Conservation (phyloP, 2,329 filamentous ascomycete genomes). For the Ascochyta pisi region DNA sequence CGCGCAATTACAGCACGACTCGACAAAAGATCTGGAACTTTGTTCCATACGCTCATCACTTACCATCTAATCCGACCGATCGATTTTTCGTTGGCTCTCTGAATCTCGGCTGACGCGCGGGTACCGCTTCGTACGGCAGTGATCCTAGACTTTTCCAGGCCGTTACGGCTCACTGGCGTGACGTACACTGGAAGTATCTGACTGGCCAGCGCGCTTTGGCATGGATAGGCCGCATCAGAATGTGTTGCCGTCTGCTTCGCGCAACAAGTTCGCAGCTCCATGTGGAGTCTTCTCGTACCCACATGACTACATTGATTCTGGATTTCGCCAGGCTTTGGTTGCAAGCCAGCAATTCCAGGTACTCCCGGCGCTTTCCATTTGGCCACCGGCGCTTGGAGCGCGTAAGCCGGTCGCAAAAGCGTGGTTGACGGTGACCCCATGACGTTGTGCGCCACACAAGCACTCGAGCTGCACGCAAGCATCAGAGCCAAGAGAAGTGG, state of each 20-base stretch:
- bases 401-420: not conserved
- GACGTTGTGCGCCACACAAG: constrained; percentile 19
- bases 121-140: constrained; percentile 9
- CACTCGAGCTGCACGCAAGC: constrained; percentile 17
- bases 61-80: constrained; percentile 3
- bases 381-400: constrained; percentile 1
- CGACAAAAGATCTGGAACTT: not conserved
- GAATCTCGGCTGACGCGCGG: constrained; percentile 17
- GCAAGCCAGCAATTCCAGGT: constrained; percentile 3
- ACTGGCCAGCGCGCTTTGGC: constrained; percentile 2
- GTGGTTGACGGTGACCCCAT: constrained; percentile 2
- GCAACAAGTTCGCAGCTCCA: not conserved
- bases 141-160: constrained; percentile 3
- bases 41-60: not conserved
- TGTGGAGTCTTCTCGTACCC: not conserved
- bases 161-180: constrained; percentile 11
- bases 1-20: constrained; percentile 26
- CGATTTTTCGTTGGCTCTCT: constrained; percentile 20
- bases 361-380: not conserved
- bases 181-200: constrained; percentile 14
- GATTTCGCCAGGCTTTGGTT: not conserved
- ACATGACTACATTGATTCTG: not conserved
- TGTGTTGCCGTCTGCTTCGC: not conserved
- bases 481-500: constrained; percentile 13
- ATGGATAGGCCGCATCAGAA: not conserved